phyloP scores from a whole-genome alignment of 129 eudicot genomes.

The Kitagawia praeruptora region DNA sequence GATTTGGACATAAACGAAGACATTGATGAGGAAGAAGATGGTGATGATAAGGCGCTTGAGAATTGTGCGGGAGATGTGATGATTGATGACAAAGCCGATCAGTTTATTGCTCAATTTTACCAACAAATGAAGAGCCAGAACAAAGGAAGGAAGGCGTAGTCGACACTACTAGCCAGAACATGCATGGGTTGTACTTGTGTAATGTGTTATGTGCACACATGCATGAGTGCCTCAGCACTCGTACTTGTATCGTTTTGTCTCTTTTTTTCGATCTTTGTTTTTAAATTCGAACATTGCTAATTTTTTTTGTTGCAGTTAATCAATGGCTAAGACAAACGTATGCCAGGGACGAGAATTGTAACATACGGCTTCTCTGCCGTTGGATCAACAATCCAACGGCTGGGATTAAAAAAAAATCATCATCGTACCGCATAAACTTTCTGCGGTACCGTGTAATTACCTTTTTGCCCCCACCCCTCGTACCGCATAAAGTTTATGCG shows the following conservation, averaged over 20 bases:
- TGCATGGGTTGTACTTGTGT: neutral
- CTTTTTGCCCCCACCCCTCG: too few species aligned
- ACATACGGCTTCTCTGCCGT: too few species aligned
- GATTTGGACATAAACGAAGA: neutral
- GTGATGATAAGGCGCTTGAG: slow-evolving; percentile 34
- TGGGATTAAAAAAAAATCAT: too few species aligned
- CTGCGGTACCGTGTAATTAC: too few species aligned
- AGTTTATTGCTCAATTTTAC: slow-evolving; percentile 59
- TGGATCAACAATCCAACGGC: too few species aligned
- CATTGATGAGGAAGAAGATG: slow-evolving; percentile 5
- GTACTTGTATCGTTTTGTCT: too few species aligned
- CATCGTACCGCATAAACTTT: too few species aligned
- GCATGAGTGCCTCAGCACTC: neutral
- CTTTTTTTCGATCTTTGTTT: neutral
- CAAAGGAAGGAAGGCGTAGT: neutral
- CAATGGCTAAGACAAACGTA: too few species aligned
- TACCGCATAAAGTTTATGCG: too few species aligned
- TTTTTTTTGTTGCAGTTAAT: neutral
- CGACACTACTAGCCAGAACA: neutral
- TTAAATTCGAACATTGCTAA: neutral
- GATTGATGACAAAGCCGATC: slow-evolving; percentile 64
- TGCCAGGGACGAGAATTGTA: too few species aligned
- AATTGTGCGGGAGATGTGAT: slow-evolving; percentile 30
- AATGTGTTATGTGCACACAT: neutral
- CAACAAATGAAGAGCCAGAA: slow-evolving; percentile 36